Conservation (phyloP, 176 grass and related monocot genomes). For the Themeda triandra region DNA sequence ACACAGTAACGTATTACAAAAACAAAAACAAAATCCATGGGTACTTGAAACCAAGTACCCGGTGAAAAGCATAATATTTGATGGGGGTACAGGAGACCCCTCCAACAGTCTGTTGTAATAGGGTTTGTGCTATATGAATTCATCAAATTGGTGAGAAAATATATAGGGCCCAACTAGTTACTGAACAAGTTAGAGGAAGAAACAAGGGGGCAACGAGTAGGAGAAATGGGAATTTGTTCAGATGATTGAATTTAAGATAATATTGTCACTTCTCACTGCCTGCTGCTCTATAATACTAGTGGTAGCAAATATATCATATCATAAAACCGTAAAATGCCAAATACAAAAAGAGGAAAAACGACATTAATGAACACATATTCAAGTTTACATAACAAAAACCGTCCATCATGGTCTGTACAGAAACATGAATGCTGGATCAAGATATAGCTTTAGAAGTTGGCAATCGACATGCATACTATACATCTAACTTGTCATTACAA, state of each 20-base stretch:
- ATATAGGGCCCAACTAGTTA: not conserved
- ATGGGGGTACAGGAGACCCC: not conserved
- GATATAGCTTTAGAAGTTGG: not conserved
- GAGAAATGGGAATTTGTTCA: not conserved
- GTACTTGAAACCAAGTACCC: not conserved
- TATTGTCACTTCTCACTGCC: not conserved
- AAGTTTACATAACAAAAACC: not conserved
- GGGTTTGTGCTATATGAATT: not conserved
- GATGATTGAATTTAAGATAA: conserved; percentile 19
- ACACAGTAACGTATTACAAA: not conserved
- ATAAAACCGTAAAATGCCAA: not conserved
- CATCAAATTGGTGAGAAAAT: not conserved
- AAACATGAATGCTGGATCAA: not conserved
- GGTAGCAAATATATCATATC: not conserved
- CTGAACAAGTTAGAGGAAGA: too few relatives aligned
- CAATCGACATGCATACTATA: not conserved
- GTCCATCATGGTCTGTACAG: not conserved
- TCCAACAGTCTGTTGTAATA: not conserved
- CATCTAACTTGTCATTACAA: not conserved
- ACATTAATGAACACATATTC: not conserved
- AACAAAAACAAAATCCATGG: not conserved
- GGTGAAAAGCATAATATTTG: not conserved
- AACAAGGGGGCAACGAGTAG: too few relatives aligned
- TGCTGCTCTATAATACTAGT: not conserved
- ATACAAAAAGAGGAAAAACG: not conserved